Evolutionary conservation across 805 yeast genomes (phyloP).

Genomic region (Wickerhamomyces rabaulensis): DNA sequence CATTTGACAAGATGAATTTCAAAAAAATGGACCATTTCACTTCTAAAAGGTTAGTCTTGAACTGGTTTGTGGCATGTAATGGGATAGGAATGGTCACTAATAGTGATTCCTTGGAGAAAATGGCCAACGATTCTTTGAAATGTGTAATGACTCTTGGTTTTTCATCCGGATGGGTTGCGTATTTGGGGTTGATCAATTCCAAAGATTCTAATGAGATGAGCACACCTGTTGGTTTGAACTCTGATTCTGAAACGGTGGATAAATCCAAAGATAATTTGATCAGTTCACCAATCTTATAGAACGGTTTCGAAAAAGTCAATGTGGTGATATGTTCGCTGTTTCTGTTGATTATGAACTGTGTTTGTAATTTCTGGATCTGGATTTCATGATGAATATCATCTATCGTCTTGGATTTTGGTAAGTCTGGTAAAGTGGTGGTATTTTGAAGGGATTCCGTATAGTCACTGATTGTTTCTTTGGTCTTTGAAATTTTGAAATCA

Average conservation of each 20-base stretch:
- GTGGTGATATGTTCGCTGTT: constrained; percentile 36
- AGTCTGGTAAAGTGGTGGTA: not conserved
- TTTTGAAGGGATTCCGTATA: constrained; percentile 8
- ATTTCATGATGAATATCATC: constrained; percentile 17
- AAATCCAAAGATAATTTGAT: constrained; percentile 36
- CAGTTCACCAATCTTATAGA: constrained; percentile 39
- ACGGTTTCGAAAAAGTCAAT: constrained; percentile 33
- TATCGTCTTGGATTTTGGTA: not conserved
- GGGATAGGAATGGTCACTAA: constrained; percentile 31
- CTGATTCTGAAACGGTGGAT: constrained; percentile 1
- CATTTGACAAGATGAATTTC: constrained; percentile 29
- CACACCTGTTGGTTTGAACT: constrained; percentile 33
- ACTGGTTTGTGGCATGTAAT: constrained; percentile 31
- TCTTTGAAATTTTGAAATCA: constrained; percentile 1
- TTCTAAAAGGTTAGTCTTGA: constrained; percentile 35
- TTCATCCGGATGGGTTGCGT: constrained; percentile 6
- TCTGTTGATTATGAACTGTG: constrained; percentile 35
- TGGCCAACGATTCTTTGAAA: constrained; percentile 27
- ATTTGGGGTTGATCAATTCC: constrained; percentile 29
- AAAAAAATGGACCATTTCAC: constrained; percentile 32
- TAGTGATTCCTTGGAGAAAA: constrained; percentile 23
- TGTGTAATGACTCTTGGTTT: constrained; percentile 16
- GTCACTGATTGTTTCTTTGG: constrained; percentile 10
- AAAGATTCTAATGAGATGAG: constrained; percentile 29
- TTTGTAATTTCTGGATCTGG: constrained; percentile 24